These are phyloP conservation scores for Laguncularia racemosa DNA, from an alignment of 345 rosid genomes.

Conservation along the genomic window DNA sequence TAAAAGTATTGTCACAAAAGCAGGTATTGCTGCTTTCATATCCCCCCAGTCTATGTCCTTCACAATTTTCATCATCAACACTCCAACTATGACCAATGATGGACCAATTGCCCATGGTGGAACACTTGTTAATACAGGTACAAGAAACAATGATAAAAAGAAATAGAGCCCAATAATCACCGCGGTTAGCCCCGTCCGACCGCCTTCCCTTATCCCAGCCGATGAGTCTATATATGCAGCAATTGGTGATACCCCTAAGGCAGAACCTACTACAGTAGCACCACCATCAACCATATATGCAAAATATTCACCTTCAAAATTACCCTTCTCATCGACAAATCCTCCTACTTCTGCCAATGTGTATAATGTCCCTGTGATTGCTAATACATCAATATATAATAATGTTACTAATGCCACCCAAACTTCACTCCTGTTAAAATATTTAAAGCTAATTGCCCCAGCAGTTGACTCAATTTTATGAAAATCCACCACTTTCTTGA, in stretches of 20 bases:
- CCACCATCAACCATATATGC: slow-evolving; percentile 79
- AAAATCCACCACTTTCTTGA: slow-evolving; percentile 62
- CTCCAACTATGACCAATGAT: slow-evolving; percentile 73
- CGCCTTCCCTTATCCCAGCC: slow-evolving; percentile 85
- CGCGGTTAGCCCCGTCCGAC: slow-evolving; percentile 83
- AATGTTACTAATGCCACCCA: slow-evolving; percentile 73
- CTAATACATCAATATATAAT: slow-evolving; percentile 63
- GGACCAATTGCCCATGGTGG: slow-evolving; percentile 97
- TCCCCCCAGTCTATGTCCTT: slow-evolving; percentile 68
- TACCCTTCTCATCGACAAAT: slow-evolving; percentile 46
- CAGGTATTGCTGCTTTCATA: slow-evolving; percentile 65
- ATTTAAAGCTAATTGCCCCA: slow-evolving; percentile 54
- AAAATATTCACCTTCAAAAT: slow-evolving; percentile 70
- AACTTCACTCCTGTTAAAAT: slow-evolving; percentile 44
- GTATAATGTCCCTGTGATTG: slow-evolving; percentile 63
- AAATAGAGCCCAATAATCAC: slow-evolving; percentile 52
- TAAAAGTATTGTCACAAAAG: slow-evolving; percentile 70
- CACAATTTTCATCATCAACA: slow-evolving; percentile 81
- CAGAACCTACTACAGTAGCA: slow-evolving; percentile 63
- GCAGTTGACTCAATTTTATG: slow-evolving; percentile 67
- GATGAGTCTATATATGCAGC: slow-evolving; percentile 79
- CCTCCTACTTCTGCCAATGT: slow-evolving; percentile 85
- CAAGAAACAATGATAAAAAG: slow-evolving; percentile 52
- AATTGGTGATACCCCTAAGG: slow-evolving; percentile 58
- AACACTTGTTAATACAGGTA: slow-evolving; percentile 59